phyloP scores from a whole-genome alignment of 108 stramenopile species.

The Epithemia pelagica region DNA sequence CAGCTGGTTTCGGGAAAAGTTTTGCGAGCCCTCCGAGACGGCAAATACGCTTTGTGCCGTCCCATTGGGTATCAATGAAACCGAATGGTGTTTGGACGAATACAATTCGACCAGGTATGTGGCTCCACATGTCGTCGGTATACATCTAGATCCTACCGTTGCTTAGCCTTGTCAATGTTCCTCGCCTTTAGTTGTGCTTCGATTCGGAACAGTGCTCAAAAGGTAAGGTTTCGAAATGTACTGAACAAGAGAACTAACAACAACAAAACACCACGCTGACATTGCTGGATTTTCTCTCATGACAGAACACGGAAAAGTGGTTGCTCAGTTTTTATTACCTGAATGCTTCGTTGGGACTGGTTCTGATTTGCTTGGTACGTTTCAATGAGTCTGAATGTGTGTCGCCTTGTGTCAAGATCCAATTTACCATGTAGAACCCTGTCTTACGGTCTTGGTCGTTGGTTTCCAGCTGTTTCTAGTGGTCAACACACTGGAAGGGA shows the following conservation, averaged over 20 bases:
- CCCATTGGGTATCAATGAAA: slow-evolving; percentile 40
- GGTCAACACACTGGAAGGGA: slow-evolving; percentile 55
- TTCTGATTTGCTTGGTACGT: slow-evolving; percentile 29
- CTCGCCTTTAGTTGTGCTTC: slow-evolving; percentile 31
- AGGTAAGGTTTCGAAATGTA: background rate
- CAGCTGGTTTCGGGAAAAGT: slow-evolving; percentile 36
- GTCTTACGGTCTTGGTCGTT: too few species aligned
- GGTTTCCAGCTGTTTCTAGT: slow-evolving; percentile 46
- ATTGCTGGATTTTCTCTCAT: background rate
- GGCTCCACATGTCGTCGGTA: too few species aligned
- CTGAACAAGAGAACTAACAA: background rate
- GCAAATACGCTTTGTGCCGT: slow-evolving; percentile 38
- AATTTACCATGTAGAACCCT: too few species aligned
- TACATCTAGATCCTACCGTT: too few species aligned
- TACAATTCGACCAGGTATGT: slow-evolving; percentile 32
- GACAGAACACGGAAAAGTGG: slow-evolving; percentile 12
- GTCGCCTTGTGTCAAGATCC: too few species aligned
- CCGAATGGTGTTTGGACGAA: slow-evolving; percentile 44
- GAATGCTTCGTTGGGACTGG: slow-evolving; percentile 22
- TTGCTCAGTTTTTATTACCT: slow-evolving; percentile 23
- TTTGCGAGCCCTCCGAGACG: slow-evolving; percentile 22
- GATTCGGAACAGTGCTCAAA: slow-evolving; percentile 56
- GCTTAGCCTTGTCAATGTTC: too few species aligned
- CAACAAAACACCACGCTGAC: background rate
- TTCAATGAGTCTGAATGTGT: background rate